Evolutionary conservation across 2,329 filamentous ascomycete genomes (phyloP).

Genomic region (Acrocalymma vagum): DNA sequence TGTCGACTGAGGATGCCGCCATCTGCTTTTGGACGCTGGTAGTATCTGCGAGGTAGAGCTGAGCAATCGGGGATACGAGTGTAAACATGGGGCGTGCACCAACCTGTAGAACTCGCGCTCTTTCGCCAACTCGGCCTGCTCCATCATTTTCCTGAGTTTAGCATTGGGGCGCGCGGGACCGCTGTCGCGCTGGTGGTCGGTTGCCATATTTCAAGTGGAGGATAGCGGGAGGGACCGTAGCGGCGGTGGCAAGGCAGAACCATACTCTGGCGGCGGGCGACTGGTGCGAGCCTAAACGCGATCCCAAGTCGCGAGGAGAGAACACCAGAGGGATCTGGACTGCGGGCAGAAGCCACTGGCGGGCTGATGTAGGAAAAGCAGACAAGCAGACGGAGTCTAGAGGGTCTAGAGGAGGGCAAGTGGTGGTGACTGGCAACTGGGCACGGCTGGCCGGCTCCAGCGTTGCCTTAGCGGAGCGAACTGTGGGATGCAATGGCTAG

Average conservation of each 20-base stretch:
- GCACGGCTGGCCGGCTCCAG: no score
- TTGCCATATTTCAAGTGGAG: constrained; percentile 10
- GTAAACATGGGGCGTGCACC: background rate
- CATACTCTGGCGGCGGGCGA: constrained; percentile 4
- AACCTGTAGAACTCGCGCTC: constrained; percentile 48
- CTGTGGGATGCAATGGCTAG: no score
- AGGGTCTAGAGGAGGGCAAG: no score
- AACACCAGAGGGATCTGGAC: no score
- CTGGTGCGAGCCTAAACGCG: constrained; percentile 9
- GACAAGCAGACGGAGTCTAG: no score
- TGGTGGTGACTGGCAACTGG: no score
- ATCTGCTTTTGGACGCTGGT: constrained; percentile 32
- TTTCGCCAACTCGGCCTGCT: constrained; percentile 33
- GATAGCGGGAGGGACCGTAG: constrained; percentile 11
- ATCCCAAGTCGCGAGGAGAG: no score
- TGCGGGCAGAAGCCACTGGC: background rate
- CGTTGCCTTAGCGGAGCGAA: no score
- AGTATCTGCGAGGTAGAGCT: constrained; percentile 31
- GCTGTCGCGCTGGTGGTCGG: constrained; percentile 18
- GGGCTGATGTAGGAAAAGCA: constrained; percentile 1
- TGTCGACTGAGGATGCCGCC: constrained; percentile 24
- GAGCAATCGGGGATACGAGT: constrained; percentile 3
- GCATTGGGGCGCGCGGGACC: constrained; percentile 18
- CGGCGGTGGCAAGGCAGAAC: background rate
- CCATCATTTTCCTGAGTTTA: constrained; percentile 28